These are phyloP conservation scores for Talaromyces marneffei DNA, from an alignment of 2,329 filamentous ascomycete species.

Conservation along the genomic window DNA sequence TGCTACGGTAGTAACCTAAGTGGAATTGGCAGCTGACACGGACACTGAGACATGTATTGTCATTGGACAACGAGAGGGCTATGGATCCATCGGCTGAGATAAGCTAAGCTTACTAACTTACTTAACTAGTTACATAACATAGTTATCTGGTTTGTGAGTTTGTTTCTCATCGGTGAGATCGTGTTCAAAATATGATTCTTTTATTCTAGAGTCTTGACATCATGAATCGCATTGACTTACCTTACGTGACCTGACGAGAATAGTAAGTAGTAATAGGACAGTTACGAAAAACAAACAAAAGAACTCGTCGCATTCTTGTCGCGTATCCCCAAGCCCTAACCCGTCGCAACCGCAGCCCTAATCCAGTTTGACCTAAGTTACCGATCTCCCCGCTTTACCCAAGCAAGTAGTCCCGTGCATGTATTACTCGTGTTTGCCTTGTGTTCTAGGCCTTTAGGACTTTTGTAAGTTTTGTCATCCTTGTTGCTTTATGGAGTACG, in stretches of 20 bases:
- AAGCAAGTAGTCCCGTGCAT: constrained; percentile 1
- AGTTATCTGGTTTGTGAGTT: no score
- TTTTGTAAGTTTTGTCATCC: no score
- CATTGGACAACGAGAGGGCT: background rate
- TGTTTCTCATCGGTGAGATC: background rate
- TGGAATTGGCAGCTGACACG: background rate
- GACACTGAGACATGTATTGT: background rate
- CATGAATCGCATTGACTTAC: background rate
- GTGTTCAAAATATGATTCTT: background rate
- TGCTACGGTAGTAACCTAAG: no score
- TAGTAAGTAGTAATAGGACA: background rate
- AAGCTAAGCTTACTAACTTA: background rate
- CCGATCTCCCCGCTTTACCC: background rate
- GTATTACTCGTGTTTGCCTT: background rate
- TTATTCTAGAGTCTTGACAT: background rate
- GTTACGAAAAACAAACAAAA: background rate
- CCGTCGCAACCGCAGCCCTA: background rate
- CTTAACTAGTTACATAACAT: no score
- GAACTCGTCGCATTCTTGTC: background rate
- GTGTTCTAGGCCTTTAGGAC: background rate
- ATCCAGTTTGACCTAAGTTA: background rate
- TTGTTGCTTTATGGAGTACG: no score
- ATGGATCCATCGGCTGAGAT: background rate
- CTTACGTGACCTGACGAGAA: no score
- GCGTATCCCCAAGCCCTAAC: background rate